Evolutionary conservation across 306 rosid species (phyloP), one percentile per base, ranked within the genome.

Genomic region (Malus fusca): DNA sequence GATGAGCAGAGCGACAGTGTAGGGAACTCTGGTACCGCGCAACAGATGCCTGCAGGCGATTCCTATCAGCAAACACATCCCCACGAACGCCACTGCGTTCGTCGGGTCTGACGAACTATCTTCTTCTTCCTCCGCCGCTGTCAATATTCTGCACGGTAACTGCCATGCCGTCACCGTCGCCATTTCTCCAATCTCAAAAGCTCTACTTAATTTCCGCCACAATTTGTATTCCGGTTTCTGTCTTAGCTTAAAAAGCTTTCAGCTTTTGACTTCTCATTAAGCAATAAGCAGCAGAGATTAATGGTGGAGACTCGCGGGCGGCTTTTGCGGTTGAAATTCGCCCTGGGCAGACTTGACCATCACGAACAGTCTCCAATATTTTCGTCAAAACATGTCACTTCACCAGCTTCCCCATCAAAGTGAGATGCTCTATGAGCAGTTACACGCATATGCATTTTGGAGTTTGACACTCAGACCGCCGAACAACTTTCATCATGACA

Each of bases 1-100:
- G 21, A 92, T 76, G 74, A 95, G 93, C 76, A 95, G 78, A 72
- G 93, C 97, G 59, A 82, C 91, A 0, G 98, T 90, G 33, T 95
- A 95, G 48, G 98, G 97, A 5, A 95, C 93, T 84, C 88, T 82
- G 35, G 98, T 92, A 19, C 98, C 98, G n/a, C 88, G 96, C 77
- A 95, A 76, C 33, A 92, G 71, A 53, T 95, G 97, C 81, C 97
- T 89, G 52, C 80, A 86, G 11, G 89, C 96, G 48, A 95, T 90
- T 48, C 97, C 98, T 2, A 92, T 77, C 75, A 87, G 91, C 81
- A 95, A 58, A 71, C 85, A 72, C n/a, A 95, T 10, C 19, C 97
- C 97, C 5, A 95, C 69, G 83, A 95, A 92, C 37, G 90, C 75
- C 2, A 90, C 96, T 0, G 96, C 86, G 80, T 92, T 91, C 12